Conservation (phyloP, 768 basidiomycete genomes). For the Trametes sanguinea region DNA sequence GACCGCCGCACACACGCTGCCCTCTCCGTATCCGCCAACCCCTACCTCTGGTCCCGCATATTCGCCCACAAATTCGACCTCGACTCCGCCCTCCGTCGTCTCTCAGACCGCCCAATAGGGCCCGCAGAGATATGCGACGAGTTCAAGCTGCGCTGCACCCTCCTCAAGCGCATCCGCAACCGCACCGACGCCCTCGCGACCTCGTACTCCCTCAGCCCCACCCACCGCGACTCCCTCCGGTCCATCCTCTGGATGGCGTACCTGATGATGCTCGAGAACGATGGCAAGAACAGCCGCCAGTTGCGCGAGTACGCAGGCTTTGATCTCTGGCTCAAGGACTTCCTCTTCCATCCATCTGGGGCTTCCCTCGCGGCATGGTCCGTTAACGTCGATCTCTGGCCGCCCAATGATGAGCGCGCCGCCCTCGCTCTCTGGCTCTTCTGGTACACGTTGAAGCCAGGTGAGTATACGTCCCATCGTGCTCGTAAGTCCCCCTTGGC, state of each 20-base stretch:
- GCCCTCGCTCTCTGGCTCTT: slow-evolving; percentile 78
- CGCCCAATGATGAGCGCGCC: slow-evolving; percentile 57
- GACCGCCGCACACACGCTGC: slow-evolving; percentile 50
- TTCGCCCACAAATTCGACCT: slow-evolving; percentile 71
- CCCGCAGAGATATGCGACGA: slow-evolving; percentile 41
- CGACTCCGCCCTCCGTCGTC: slow-evolving; percentile 48
- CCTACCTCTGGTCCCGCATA: slow-evolving; percentile 72
- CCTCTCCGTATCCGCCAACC: slow-evolving; percentile 56
- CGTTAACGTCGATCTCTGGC: slow-evolving; percentile 56
- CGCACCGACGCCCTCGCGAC: slow-evolving; percentile 33
- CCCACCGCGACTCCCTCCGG: slow-evolving; percentile 31
- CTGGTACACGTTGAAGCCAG: slow-evolving; percentile 68
- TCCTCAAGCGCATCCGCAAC: slow-evolving; percentile 57
- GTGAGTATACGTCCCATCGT: slow-evolving; percentile 41
- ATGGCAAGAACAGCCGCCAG: slow-evolving; percentile 69
- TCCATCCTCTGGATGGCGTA: slow-evolving; percentile 69
- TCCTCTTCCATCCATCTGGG: slow-evolving; percentile 63
- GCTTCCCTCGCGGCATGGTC: slow-evolving; percentile 50
- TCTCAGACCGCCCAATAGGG: slow-evolving; percentile 32
- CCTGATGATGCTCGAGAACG: slow-evolving; percentile 81
- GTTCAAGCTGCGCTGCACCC: slow-evolving; percentile 59
- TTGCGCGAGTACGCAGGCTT: slow-evolving; percentile 69
- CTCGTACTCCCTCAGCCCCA: slow-evolving; percentile 16
- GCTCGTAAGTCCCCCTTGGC: too few relatives aligned
- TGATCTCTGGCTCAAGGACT: slow-evolving; percentile 64